phyloP scores from a whole-genome alignment of 257 asterid genomes.

The Dorcoceras hygrometricum region DNA sequence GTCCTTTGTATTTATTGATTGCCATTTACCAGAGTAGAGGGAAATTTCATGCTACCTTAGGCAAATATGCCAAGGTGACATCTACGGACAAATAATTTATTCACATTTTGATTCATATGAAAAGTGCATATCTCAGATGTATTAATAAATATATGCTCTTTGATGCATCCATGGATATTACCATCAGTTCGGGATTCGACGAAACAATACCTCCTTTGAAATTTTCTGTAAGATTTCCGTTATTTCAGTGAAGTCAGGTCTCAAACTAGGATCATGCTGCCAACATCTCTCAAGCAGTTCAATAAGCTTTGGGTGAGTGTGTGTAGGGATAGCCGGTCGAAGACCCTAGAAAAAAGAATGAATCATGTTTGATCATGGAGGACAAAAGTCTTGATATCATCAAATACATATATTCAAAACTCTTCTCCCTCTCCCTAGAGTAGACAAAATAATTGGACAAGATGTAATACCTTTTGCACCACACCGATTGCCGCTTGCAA shows the following conservation, averaged over 20 bases:
- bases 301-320: conserved; percentile 64
- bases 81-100: too few relatives aligned
- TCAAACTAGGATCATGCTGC: conserved; percentile 77
- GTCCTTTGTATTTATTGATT: not conserved
- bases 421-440: not conserved
- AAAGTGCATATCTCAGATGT: too few relatives aligned
- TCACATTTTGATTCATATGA: too few relatives aligned
- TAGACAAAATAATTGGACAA: conserved; percentile 1
- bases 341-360: conserved; percentile 53
- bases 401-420: not conserved
- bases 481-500: conserved; percentile 98
- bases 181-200: too few relatives aligned
- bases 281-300: conserved; percentile 96
- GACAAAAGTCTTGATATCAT: not conserved
- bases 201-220: conserved; percentile 62
- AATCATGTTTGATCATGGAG: not conserved
- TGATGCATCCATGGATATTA: too few relatives aligned
- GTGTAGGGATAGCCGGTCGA: conserved; percentile 79
- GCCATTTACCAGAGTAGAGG: not conserved
- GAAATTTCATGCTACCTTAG: too few relatives aligned
- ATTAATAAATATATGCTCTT: too few relatives aligned
- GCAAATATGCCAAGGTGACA: too few relatives aligned
- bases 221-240: conserved; percentile 58
- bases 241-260: conserved; percentile 85
- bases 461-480: conserved; percentile 74